These are phyloP conservation scores for Talaromyces sp. DNA, from an alignment of 2,329 filamentous ascomycete genomes.

Conservation along the genomic window DNA sequence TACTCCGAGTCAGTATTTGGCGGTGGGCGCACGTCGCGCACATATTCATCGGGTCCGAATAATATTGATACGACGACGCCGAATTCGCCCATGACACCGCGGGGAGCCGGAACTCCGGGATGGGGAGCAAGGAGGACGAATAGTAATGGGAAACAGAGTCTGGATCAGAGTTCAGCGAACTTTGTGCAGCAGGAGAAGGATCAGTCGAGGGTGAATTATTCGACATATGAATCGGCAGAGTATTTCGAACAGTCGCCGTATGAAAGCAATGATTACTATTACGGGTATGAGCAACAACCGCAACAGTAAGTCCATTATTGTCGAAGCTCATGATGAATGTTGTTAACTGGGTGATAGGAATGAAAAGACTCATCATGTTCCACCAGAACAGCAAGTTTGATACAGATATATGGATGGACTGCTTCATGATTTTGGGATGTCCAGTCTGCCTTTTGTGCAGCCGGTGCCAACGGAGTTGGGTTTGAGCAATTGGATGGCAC, in stretches of 20 bases:
- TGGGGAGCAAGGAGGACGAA: background rate
- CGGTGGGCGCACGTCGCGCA: conserved; percentile 6
- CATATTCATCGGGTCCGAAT: conserved; percentile 1
- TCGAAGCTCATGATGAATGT: background rate
- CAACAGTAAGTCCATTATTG: background rate
- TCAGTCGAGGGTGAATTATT: conserved; percentile 11
- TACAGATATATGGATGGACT: background rate
- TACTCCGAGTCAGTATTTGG: conserved; percentile 13
- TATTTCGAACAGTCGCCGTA: conserved; percentile 16
- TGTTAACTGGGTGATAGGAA: background rate
- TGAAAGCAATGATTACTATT: conserved; percentile 7
- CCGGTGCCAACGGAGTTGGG: background rate
- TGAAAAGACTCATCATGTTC: background rate
- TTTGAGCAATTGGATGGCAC: background rate
- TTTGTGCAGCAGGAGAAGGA: conserved; percentile 1
- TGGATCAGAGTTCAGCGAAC: background rate
- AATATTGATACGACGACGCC: background rate
- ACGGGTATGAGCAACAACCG: conserved; percentile 10
- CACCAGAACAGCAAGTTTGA: conserved; percentile 1
- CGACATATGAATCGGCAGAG: conserved; percentile 5
- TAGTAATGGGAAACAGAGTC: conserved; percentile 1
- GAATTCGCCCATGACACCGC: background rate
- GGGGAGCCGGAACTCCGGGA: background rate
- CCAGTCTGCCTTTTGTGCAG: background rate
- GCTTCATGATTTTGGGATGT: background rate